Base-by-base conservation (phyloP, 768 basidiomycete genomes). In the Russula griseocarnosa region DNA sequence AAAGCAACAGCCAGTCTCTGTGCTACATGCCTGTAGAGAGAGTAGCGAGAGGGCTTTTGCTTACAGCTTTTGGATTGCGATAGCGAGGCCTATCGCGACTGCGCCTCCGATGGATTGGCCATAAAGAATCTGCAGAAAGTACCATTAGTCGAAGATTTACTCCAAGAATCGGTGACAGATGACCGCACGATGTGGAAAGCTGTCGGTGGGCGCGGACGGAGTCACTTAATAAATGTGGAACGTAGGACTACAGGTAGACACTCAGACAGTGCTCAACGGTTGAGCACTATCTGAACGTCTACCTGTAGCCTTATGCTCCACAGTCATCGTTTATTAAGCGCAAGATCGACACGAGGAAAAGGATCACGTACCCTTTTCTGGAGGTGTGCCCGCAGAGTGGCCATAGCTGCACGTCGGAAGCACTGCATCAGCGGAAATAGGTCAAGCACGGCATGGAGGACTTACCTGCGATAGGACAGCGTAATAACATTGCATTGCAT, bases 401-500 rank as follows among this genome's bases (percentile, higher is more conserved):
- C 95, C 96, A 71, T 98, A 98, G 16, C 94, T 94, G 44, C 49
- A 3, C 36, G 38, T 36, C n/a, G 26, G 42, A 51, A 28, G 49
- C 24, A 34, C 54, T 28, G 42, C 36, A 22, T n/a, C 46, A 32
- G 56, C 28, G 13, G 40, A 11, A 18, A 4, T 2, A 36, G 24
- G 11, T 8, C 24, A 18, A 32, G 40, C 22, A 26, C 10, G 5
- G 22, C 30, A 24, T 26, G 26, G 16, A 26, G 55, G 18, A 74
- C 86, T 62, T 70, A 92, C 90, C 94, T 94, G 71, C 96, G 78
- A 72, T 99, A 99, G 54, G 90, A 94, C 64, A 96, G 76, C 88
- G 97, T 93, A 46, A 98, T 77, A 3, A 97, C 93, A 71, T 98
- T 98, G 74, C 94, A 97, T 18, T 91, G 81, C 84, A 93, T 86